Percentiles rank a stretch among this genome's conserved stretches.
Conservation (phyloP, 2,329 filamentous ascomycete species). For the Zarea fungicola region DNA sequence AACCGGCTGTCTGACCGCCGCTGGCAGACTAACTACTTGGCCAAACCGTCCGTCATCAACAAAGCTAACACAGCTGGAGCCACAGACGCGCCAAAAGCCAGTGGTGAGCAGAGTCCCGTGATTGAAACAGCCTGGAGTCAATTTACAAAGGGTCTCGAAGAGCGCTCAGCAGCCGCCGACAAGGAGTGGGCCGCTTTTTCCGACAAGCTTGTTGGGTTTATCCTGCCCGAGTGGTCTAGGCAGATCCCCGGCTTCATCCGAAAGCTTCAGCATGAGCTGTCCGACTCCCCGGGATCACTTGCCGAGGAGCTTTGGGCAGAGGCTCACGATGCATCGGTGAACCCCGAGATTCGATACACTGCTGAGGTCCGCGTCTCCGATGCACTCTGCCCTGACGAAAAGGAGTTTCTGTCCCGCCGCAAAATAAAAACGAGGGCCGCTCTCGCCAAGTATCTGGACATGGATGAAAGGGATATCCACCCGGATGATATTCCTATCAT, state of each 20-base stretch:
- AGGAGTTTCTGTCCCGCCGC: slow-evolving; percentile 64
- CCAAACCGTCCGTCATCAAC: not conserved
- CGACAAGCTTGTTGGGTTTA: slow-evolving; percentile 59
- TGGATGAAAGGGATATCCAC: slow-evolving; percentile 77
- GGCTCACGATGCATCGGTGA: slow-evolving; percentile 73
- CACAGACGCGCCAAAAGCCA: slow-evolving; percentile 11
- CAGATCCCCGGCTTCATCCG: slow-evolving; percentile 68
- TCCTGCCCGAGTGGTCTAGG: slow-evolving; percentile 80
- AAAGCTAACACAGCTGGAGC: not conserved
- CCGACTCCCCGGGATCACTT: slow-evolving; percentile 79
- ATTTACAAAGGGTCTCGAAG: slow-evolving; percentile 43
- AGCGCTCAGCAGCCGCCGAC: slow-evolving; percentile 50
- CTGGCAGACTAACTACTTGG: not conserved
- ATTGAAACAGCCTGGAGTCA: slow-evolving; percentile 41
- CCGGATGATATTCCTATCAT: slow-evolving; percentile 91
- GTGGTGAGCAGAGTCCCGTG: slow-evolving; percentile 10
- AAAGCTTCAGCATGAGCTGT: slow-evolving; percentile 84
- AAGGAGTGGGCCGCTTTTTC: slow-evolving; percentile 51
- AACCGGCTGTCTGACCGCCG: slow-evolving; percentile 26
- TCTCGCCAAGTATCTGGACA: slow-evolving; percentile 73
- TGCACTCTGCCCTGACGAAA: slow-evolving; percentile 78
- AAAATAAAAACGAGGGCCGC: slow-evolving; percentile 64
- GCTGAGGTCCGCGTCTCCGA: slow-evolving; percentile 77
- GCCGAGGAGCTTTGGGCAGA: slow-evolving; percentile 93
- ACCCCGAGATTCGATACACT: slow-evolving; percentile 82